phyloP scores from a whole-genome alignment of 192 early-diverging fungal species.

The Backusella tarrabulga region DNA sequence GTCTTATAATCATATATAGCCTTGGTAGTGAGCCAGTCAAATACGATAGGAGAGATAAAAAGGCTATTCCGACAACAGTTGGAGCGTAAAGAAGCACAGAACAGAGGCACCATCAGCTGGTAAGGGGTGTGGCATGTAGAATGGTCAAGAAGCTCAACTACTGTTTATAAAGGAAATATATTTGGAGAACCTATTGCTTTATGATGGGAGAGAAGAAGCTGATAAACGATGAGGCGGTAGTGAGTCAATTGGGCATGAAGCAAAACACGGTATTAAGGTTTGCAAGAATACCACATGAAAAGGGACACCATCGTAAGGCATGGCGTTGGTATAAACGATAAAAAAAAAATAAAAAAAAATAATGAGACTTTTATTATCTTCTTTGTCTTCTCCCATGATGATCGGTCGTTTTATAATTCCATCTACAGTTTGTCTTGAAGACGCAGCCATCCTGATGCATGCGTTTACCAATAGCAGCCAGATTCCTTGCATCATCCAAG shows the following conservation, averaged over 20 bases:
- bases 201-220: conserved; percentile 11
- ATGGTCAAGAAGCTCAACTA: not conserved
- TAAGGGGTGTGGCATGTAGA: conserved; percentile 5
- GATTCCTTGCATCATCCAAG: conserved; percentile 79
- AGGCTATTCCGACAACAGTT: not conserved
- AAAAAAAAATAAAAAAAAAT: not conserved
- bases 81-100: not conserved
- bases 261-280: conserved; percentile 22
- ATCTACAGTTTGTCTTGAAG: conserved; percentile 23
- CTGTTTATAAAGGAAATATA: conserved; percentile 21
- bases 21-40: conserved; percentile 23
- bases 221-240: conserved; percentile 12
- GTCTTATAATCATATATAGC: not conserved
- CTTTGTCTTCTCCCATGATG: not conserved
- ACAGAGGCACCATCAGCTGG: conserved; percentile 21
- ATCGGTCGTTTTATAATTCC: not conserved
- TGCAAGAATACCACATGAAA: conserved; percentile 13
- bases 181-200: conserved; percentile 33
- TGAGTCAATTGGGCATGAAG: conserved; percentile 28
- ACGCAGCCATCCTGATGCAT: conserved; percentile 47
- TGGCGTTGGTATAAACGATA: conserved; percentile 12
- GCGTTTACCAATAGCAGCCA: conserved; percentile 62
- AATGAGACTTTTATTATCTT: not conserved
- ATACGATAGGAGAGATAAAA: conserved; percentile 23
- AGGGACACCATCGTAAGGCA: conserved; percentile 23